Conservation (phyloP, 2,329 filamentous ascomycete genomes). For the Conoideocrella luteorostrata region DNA sequence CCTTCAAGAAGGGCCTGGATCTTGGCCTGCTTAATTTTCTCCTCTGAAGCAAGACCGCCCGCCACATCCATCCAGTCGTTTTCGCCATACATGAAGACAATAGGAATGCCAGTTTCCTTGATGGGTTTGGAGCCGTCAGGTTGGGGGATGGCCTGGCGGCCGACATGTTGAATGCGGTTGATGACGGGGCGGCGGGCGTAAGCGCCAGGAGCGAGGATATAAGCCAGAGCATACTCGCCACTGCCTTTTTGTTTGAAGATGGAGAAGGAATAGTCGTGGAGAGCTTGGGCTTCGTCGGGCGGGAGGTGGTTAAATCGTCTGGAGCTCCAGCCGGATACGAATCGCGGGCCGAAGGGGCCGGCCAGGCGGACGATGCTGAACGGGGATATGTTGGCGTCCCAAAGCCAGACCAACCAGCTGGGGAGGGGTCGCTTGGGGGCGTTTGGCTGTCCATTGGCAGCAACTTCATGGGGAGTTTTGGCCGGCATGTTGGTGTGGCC, state of each 20-base stretch:
- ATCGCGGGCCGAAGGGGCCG: constrained; percentile 81
- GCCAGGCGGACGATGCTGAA: constrained; percentile 85
- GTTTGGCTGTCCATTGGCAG: constrained; percentile 26
- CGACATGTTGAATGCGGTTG: constrained; percentile 77
- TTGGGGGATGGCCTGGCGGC: constrained; percentile 55
- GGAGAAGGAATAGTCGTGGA: constrained; percentile 91
- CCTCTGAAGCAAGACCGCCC: constrained; percentile 72
- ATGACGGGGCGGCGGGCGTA: constrained; percentile 86
- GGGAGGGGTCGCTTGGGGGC: constrained; percentile 55
- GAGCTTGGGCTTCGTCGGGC: constrained; percentile 66
- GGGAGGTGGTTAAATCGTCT: constrained; percentile 88
- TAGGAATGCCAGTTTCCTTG: constrained; percentile 63
- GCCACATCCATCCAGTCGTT: constrained; percentile 98
- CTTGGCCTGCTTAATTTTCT: constrained; percentile 68
- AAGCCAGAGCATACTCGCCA: constrained; percentile 88
- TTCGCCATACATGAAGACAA: constrained; percentile 94
- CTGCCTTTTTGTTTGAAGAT: constrained; percentile 89
- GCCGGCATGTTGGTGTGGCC: neutral
- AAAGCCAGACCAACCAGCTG: constrained; percentile 85
- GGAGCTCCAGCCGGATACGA: constrained; percentile 92
- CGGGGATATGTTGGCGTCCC: constrained; percentile 94
- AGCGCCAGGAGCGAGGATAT: constrained; percentile 88
- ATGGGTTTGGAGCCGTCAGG: constrained; percentile 16
- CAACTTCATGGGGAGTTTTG: constrained; percentile 24
- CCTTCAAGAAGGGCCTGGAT: constrained; percentile 53